A percentile compares a stretch with the other conserved stretches of the same genome.
phyloP scores from a whole-genome alignment of 1,284 basidiomycete species.

The Waitea zeae region DNA sequence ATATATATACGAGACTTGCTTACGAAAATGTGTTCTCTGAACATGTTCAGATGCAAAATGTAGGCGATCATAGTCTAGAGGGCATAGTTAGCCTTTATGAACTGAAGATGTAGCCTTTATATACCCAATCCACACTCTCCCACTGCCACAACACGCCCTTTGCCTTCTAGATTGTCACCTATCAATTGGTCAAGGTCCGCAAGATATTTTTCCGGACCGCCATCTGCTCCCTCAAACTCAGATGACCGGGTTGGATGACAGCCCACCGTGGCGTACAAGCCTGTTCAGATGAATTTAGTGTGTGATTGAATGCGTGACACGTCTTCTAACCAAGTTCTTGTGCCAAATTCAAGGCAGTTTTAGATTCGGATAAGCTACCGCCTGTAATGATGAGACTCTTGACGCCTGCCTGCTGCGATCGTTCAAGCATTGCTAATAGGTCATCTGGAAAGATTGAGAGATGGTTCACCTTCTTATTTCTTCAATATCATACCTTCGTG shows the following conservation, averaged over 20 bases:
- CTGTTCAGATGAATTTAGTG: slow-evolving; percentile 15
- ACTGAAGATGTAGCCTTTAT: slow-evolving; percentile 5
- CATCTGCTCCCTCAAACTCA: slow-evolving; percentile 51
- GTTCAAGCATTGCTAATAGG: slow-evolving; percentile 38
- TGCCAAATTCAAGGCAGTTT: slow-evolving; percentile 45
- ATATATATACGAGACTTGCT: slow-evolving; percentile 8
- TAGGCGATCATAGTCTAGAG: slow-evolving; percentile 68
- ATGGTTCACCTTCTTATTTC: not conserved
- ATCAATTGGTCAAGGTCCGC: slow-evolving; percentile 41
- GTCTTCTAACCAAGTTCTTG: slow-evolving; percentile 28
- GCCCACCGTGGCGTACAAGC: slow-evolving; percentile 64
- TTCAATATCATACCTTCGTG: slow-evolving; percentile 24
- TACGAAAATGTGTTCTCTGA: slow-evolving; percentile 56
- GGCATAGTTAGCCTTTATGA: slow-evolving; percentile 1
- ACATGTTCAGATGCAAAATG: slow-evolving; percentile 49
- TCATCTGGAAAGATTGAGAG: slow-evolving; percentile 35
- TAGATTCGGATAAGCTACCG: slow-evolving; percentile 53
- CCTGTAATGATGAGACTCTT: slow-evolving; percentile 73
- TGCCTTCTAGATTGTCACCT: slow-evolving; percentile 13
- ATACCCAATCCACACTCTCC: slow-evolving; percentile 79
- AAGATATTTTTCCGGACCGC: slow-evolving; percentile 52
- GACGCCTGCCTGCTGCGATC: slow-evolving; percentile 51
- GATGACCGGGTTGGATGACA: slow-evolving; percentile 76
- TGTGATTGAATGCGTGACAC: not conserved
- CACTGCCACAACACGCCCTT: slow-evolving; percentile 52